Percentiles rank a stretch among this genome's conserved stretches.
These are phyloP conservation scores for Aspergillus carbonarius DNA, from an alignment of 2,329 filamentous ascomycete species.

Conservation along the genomic window DNA sequence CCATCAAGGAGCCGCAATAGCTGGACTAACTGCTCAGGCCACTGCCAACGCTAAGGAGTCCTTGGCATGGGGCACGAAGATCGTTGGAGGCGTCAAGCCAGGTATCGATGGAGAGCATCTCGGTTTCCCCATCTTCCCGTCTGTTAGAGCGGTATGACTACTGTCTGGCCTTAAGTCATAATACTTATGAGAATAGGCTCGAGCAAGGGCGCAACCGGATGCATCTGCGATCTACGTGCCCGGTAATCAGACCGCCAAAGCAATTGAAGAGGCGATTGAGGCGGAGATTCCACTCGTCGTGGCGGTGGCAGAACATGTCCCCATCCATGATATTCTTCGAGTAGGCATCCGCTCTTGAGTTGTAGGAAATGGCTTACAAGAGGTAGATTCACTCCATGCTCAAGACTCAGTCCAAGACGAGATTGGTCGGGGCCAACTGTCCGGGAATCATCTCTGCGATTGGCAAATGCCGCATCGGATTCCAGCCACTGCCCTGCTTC, in stretches of 20 bases:
- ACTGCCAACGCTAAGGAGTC: slow-evolving; percentile 76
- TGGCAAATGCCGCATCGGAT: slow-evolving; percentile 69
- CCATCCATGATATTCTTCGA: slow-evolving; percentile 72
- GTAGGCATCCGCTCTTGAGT: slow-evolving; percentile 41
- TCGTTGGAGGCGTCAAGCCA: slow-evolving; percentile 76
- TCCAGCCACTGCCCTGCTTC: slow-evolving; percentile 74
- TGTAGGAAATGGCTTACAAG: slow-evolving; percentile 5
- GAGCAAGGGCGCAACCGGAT: slow-evolving; percentile 69
- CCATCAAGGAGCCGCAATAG: slow-evolving; percentile 5
- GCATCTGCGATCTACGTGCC: slow-evolving; percentile 79
- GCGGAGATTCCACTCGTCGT: slow-evolving; percentile 76
- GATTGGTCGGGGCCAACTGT: slow-evolving; percentile 77
- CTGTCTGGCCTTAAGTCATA: too few species aligned
- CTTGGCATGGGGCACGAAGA: slow-evolving; percentile 73
- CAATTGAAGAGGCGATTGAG: slow-evolving; percentile 77
- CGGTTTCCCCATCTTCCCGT: slow-evolving; percentile 69
- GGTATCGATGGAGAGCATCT: slow-evolving; percentile 69
- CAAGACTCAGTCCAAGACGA: slow-evolving; percentile 67
- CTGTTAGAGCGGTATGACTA: slow-evolving; percentile 55
- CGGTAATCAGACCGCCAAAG: slow-evolving; percentile 68
- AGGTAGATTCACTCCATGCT: slow-evolving; percentile 66
- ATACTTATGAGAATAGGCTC: slow-evolving; percentile 50
- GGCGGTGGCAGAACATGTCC: slow-evolving; percentile 77
- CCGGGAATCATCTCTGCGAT: slow-evolving; percentile 76
- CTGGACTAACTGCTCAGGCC: slow-evolving; percentile 48